These are phyloP conservation scores for Eutrema yunnanense DNA, from an alignment of 345 rosid genomes.

Conservation along the genomic window DNA sequence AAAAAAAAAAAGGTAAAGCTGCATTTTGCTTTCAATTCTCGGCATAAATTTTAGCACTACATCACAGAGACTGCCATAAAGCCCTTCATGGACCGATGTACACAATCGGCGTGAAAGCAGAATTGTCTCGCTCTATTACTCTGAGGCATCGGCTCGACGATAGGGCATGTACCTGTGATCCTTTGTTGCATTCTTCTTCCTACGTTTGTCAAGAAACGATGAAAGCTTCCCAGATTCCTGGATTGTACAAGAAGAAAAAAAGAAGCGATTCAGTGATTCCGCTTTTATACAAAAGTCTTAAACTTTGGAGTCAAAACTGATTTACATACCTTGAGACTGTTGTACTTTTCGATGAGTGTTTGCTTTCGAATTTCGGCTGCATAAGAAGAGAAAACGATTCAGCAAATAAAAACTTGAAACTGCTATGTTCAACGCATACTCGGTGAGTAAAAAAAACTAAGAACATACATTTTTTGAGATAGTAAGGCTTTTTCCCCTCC, in stretches of 20 bases:
- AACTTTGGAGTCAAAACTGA: neutral
- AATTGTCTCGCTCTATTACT: constrained; percentile 24
- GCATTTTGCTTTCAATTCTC: neutral
- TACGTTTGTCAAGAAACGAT: constrained; percentile 68
- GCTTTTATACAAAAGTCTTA: neutral
- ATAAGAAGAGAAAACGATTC: constrained; percentile 19
- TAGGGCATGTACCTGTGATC: constrained; percentile 87
- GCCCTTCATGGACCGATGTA: neutral
- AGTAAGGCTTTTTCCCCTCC: constrained; percentile 77
- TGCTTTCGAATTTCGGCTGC: constrained; percentile 85
- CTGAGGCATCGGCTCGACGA: constrained; percentile 38
- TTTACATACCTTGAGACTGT: constrained; percentile 62
- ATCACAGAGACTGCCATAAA: neutral
- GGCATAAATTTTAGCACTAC: neutral
- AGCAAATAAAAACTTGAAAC: constrained; percentile 6
- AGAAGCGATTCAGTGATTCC: neutral
- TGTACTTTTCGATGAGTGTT: constrained; percentile 62
- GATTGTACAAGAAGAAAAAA: neutral
- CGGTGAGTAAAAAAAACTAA: neutral
- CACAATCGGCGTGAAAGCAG: neutral
- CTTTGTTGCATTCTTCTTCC: constrained; percentile 89
- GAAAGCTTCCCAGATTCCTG: constrained; percentile 82
- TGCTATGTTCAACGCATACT: neutral
- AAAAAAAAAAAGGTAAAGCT: neutral
- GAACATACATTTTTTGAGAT: constrained; percentile 69